Evolutionary conservation across 2,329 filamentous ascomycete genomes (phyloP).

Genomic region (Verticillium isaacii): DNA sequence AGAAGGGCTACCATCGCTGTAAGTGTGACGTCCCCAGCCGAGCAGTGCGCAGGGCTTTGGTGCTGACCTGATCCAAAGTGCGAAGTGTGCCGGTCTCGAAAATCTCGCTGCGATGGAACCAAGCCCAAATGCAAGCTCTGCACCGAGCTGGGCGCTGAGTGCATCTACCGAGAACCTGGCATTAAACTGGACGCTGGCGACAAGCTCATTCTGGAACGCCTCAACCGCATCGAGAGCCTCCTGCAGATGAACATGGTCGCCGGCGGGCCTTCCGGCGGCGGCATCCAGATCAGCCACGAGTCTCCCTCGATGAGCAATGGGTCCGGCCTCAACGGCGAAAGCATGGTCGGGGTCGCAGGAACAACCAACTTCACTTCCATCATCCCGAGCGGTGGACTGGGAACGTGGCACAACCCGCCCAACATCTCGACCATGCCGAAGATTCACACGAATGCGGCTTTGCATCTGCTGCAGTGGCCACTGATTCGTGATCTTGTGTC

Average conservation of each 20-base stretch:
- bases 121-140: conserved; percentile 83
- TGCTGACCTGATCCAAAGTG: conserved; percentile 45
- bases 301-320: conserved; percentile 63
- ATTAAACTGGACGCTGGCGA: conserved; percentile 85
- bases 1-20: conserved; percentile 63
- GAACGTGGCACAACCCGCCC: conserved; percentile 61
- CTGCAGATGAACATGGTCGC: conserved; percentile 64
- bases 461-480: conserved; percentile 76
- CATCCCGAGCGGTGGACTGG: conserved; percentile 61
- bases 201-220: conserved; percentile 76
- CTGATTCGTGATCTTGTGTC: conserved; percentile 74
- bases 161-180: conserved; percentile 78
- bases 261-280: conserved; percentile 35
- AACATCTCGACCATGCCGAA: conserved; percentile 87
- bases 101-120: conserved; percentile 73
- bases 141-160: conserved; percentile 75
- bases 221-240: conserved; percentile 72
- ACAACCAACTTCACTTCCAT: conserved; percentile 44
- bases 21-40: conserved; percentile 24
- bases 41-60: neutral
- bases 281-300: conserved; percentile 53
- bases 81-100: conserved; percentile 75
- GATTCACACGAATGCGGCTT: conserved; percentile 73
- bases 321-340: conserved; percentile 55
- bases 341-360: conserved; percentile 40